Evolutionary conservation across 2,329 filamentous ascomycete genomes (phyloP).

Genomic region (Diaporthe nobilis): DNA sequence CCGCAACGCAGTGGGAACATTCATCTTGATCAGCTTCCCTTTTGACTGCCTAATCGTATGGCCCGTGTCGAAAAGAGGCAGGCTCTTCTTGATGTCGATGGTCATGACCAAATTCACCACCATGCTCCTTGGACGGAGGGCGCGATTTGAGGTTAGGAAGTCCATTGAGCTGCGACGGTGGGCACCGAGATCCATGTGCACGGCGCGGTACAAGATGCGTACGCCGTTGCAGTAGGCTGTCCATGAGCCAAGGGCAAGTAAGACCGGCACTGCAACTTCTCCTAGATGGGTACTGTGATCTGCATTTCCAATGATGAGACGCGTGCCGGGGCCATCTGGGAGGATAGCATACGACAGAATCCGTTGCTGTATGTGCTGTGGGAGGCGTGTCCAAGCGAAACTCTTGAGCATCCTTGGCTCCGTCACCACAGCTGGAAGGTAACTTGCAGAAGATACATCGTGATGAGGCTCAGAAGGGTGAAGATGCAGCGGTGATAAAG

Average conservation of each 20-base stretch:
- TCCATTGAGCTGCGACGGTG: slow-evolving; percentile 24
- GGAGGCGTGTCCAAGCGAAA: slow-evolving; percentile 25
- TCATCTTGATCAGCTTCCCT: slow-evolving; percentile 31
- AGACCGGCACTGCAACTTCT: slow-evolving; percentile 24
- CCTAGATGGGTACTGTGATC: slow-evolving; percentile 14
- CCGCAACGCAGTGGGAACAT: slow-evolving; percentile 35
- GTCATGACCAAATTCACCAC: slow-evolving; percentile 11
- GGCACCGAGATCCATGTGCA: slow-evolving; percentile 9
- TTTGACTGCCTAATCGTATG: neutral
- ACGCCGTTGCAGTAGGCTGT: slow-evolving; percentile 13
- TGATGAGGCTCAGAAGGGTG: neutral
- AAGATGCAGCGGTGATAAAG: slow-evolving; percentile 13
- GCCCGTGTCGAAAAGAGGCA: slow-evolving; percentile 35
- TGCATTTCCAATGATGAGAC: slow-evolving; percentile 11
- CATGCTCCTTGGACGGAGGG: slow-evolving; percentile 18
- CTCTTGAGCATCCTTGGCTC: neutral
- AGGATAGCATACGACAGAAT: slow-evolving; percentile 26
- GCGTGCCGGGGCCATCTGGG: neutral
- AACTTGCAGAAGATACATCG: neutral
- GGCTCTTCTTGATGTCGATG: slow-evolving; percentile 29
- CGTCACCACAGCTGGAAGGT: neutral
- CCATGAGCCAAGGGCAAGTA: slow-evolving; percentile 35
- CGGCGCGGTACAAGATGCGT: slow-evolving; percentile 25
- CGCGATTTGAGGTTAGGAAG: slow-evolving; percentile 30
- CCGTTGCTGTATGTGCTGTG: slow-evolving; percentile 19